Evolutionary conservation across 495 filamentous ascomycete genomes (phyloP).

Genomic region (Aspergillus carlsbadensis): DNA sequence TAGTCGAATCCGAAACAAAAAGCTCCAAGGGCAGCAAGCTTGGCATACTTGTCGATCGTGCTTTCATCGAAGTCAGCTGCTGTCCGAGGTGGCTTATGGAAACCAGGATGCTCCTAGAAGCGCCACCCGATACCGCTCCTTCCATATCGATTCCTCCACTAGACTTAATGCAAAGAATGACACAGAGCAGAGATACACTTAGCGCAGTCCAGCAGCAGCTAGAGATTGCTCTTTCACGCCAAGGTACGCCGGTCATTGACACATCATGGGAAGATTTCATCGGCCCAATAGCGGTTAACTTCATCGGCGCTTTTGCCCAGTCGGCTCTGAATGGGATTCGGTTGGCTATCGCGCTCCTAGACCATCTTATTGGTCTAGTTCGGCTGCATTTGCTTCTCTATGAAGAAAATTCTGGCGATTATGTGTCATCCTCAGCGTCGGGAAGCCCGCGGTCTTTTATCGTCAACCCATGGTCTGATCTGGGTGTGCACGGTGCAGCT

Average conservation of each 20-base stretch:
- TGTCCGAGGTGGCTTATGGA: conserved; percentile 18
- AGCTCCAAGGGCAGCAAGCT: conserved; percentile 12
- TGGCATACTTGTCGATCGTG: conserved; percentile 16
- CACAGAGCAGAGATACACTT: background rate
- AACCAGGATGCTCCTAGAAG: conserved; percentile 1
- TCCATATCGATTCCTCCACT: background rate
- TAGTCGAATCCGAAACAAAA: conserved; percentile 12
- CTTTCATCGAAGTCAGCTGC: conserved; percentile 18
- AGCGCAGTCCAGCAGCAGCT: background rate
- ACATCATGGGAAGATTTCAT: conserved; percentile 9
- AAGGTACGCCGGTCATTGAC: background rate
- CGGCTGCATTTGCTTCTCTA: background rate
- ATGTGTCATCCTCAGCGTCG: background rate
- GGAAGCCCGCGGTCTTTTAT: background rate
- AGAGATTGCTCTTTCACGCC: background rate
- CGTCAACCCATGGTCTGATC: background rate
- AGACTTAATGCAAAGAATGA: background rate
- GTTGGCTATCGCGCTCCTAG: conserved; percentile 5
- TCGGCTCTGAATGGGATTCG: conserved; percentile 10
- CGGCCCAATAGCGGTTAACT: conserved; percentile 13
- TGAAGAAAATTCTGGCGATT: background rate
- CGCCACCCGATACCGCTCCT: background rate
- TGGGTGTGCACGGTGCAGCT: background rate
- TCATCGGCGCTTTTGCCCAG: conserved; percentile 10
- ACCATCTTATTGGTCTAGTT: conserved; percentile 4